Percentiles rank a stretch among this genome's conserved stretches.
phyloP scores from a whole-genome alignment of 2,329 filamentous ascomycete species.

The Colletotrichum sp. region DNA sequence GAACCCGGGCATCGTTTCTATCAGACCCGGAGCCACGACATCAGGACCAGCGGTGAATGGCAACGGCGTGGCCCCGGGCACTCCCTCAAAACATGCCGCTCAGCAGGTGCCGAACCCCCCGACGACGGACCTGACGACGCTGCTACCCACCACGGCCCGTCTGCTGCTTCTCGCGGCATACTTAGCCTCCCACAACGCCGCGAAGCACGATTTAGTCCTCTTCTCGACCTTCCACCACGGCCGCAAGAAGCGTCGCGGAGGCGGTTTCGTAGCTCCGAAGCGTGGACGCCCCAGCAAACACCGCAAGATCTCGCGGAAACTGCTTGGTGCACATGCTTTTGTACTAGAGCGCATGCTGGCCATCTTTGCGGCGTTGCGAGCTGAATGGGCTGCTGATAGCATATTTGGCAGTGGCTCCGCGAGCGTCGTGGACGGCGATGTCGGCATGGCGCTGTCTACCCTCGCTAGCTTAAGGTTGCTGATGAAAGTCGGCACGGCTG shows the following conservation, averaged over 20 bases:
- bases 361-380: conserved; percentile 72
- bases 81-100: conserved; percentile 8
- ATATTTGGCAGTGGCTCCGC: conserved; percentile 42
- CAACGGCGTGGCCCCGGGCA: neutral
- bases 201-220: conserved; percentile 73
- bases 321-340: conserved; percentile 79
- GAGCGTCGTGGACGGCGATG: conserved; percentile 54
- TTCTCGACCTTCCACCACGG: conserved; percentile 75
- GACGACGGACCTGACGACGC: conserved; percentile 50
- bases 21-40: neutral
- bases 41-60: neutral
- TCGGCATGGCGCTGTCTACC: conserved; percentile 72
- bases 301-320: conserved; percentile 76
- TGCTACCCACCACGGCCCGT: conserved; percentile 75
- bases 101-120: neutral
- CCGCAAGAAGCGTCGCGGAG: conserved; percentile 54
- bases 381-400: conserved; percentile 52
- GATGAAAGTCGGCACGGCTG: conserved; percentile 65
- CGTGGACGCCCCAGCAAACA: conserved; percentile 52
- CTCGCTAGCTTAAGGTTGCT: conserved; percentile 74
- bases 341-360: conserved; percentile 79
- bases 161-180: conserved; percentile 79
- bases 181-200: conserved; percentile 79
- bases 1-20: conserved; percentile 64
- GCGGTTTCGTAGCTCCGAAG: conserved; percentile 39